Percentiles rank a stretch among this genome's conserved stretches.
phyloP scores from a whole-genome alignment of 2,329 filamentous ascomycete genomes.

The Fusarium odoratissimum region DNA sequence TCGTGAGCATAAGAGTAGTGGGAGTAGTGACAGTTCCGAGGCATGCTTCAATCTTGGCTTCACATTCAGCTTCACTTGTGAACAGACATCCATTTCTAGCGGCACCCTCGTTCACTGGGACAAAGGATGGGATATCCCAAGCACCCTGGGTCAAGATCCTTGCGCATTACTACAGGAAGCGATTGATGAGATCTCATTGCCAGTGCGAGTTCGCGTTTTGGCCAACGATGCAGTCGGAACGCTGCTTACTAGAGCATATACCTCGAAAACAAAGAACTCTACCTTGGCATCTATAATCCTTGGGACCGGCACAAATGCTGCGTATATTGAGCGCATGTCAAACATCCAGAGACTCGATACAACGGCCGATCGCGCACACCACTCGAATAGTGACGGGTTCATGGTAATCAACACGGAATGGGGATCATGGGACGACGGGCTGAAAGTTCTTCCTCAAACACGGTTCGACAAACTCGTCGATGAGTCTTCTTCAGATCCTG shows the following conservation, averaged over 20 bases:
- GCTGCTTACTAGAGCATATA: not conserved
- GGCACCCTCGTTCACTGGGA: conserved; percentile 15
- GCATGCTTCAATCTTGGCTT: not conserved
- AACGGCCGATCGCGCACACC: accelerated
- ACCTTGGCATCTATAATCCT: conserved; percentile 4
- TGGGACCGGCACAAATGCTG: conserved; percentile 8
- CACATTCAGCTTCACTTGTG: conserved; percentile 11
- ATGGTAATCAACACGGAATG: conserved; percentile 21
- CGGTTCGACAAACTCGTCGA: conserved; percentile 7
- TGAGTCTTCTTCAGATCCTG: conserved; percentile 1
- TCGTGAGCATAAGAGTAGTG: accelerated
- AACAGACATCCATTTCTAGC: not conserved
- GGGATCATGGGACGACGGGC: conserved; percentile 6
- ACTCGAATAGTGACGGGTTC: accelerated
- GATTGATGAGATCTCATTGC: not conserved
- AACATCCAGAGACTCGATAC: not conserved
- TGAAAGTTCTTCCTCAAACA: conserved; percentile 1
- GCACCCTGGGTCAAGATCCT: not conserved
- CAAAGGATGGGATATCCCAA: conserved; percentile 19
- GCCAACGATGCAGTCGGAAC: conserved; percentile 16
- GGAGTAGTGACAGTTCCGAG: accelerated
- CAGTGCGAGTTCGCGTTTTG: not conserved
- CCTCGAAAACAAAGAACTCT: not conserved
- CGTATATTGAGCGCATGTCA: not conserved
- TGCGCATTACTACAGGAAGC: not conserved